phyloP scores from a whole-genome alignment of 1,139 yeast genomes.

The Blastobotrys niveus region DNA sequence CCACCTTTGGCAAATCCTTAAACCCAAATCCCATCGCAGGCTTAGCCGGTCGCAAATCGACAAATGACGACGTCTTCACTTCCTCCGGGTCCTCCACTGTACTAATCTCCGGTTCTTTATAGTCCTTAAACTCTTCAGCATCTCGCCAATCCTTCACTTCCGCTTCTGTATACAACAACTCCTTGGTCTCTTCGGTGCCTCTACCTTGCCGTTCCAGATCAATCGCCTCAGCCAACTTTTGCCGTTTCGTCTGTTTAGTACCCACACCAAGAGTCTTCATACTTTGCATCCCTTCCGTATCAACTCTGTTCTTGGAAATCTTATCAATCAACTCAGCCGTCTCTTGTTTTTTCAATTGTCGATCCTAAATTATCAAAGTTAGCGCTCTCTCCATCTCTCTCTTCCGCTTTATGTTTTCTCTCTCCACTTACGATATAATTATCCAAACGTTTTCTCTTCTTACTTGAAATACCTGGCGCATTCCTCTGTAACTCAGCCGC shows the following conservation, averaged over 20 bases:
- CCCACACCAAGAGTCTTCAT: conserved; percentile 77
- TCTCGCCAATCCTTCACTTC: conserved; percentile 60
- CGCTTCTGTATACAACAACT: conserved; percentile 64
- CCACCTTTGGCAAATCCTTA: conserved; percentile 46
- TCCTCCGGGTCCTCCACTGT: conserved; percentile 5
- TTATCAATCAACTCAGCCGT: conserved; percentile 72
- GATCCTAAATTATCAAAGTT: conserved; percentile 54
- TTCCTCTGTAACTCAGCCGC: conserved; percentile 55
- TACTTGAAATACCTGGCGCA: conserved; percentile 61
- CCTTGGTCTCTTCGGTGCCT: conserved; percentile 57
- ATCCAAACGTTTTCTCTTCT: conserved; percentile 60
- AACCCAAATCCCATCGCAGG: conserved; percentile 48
- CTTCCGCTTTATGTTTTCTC: background rate
- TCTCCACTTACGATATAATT: conserved; percentile 37
- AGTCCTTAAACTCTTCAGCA: conserved; percentile 26
- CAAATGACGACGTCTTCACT: conserved; percentile 46
- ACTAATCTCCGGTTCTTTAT: background rate
- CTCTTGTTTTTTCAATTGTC: conserved; percentile 85
- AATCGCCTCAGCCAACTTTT: conserved; percentile 69
- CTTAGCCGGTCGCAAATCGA: conserved; percentile 49
- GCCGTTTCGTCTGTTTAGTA: conserved; percentile 55
- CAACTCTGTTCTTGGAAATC: conserved; percentile 58
- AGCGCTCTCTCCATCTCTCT: conserved; percentile 41
- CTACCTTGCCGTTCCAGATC: conserved; percentile 69
- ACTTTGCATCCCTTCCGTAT: conserved; percentile 61